These are phyloP conservation scores for Vinca minor DNA, from an alignment of 257 asterid species.

Conservation along the genomic window DNA sequence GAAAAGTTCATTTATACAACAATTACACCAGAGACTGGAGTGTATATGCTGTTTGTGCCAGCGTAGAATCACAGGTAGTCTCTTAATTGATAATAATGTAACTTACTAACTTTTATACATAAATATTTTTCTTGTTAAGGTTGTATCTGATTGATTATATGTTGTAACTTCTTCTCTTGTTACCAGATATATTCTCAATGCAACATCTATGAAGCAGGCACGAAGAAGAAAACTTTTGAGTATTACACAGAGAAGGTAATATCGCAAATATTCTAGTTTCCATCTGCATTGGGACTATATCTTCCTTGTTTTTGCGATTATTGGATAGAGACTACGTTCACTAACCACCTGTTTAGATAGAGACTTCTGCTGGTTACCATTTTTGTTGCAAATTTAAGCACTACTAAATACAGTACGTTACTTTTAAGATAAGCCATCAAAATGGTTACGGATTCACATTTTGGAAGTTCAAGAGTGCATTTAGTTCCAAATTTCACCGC, in stretches of 20 bases:
- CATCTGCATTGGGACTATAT: background rate
- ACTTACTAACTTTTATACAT: background rate
- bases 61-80: conserved; percentile 87
- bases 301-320: background rate
- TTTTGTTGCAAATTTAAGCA: too few relatives aligned
- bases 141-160: conserved; percentile 9
- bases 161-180: conserved; percentile 1
- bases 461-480: too few relatives aligned
- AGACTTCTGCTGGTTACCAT: too few relatives aligned
- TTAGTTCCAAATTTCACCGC: too few relatives aligned
- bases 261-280: background rate
- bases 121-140: background rate
- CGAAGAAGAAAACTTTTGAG: conserved; percentile 72
- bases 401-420: too few relatives aligned
- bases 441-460: too few relatives aligned
- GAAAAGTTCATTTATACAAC: conserved; percentile 78
- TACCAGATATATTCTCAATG: conserved; percentile 71
- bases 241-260: conserved; percentile 85
- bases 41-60: conserved; percentile 85
- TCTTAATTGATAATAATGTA: background rate
- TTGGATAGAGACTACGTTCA: too few relatives aligned
- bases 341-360: too few relatives aligned
- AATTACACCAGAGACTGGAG: conserved; percentile 90
- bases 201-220: conserved; percentile 76
- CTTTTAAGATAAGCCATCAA: too few relatives aligned